A percentile compares a stretch with the other conserved stretches of the same genome.
Evolutionary conservation across 805 yeast genomes (phyloP).

Genomic region (Sugiyamaella qingdaonensis): DNA sequence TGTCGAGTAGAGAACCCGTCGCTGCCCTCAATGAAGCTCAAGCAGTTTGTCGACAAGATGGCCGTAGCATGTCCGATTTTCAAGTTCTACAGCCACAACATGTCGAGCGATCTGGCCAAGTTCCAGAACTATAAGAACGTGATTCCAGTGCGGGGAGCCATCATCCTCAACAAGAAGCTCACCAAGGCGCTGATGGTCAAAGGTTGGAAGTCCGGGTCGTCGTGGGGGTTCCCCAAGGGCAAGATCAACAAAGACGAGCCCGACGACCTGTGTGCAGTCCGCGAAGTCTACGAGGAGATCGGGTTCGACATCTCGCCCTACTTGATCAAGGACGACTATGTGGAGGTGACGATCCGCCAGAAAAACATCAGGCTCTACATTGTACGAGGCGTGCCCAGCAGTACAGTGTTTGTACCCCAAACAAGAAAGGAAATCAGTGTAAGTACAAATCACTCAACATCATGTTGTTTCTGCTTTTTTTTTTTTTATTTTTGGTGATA

Average conservation of each 20-base stretch:
- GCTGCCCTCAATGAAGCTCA: conserved; percentile 74
- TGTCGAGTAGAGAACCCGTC: conserved; percentile 65
- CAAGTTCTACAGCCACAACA: conserved; percentile 29
- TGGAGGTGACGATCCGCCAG: conserved; percentile 77
- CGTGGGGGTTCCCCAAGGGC: conserved; percentile 97
- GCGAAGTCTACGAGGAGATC: conserved; percentile 92
- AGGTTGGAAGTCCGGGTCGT: conserved; percentile 67
- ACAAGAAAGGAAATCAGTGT: conserved; percentile 81
- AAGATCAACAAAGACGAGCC: conserved; percentile 90
- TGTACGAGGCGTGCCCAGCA: conserved; percentile 73
- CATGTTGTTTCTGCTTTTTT: background rate
- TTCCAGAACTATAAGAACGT: conserved; percentile 82
- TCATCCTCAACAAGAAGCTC: conserved; percentile 67
- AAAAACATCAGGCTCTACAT: conserved; percentile 83
- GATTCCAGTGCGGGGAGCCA: conserved; percentile 96
- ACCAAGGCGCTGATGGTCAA: conserved; percentile 73
- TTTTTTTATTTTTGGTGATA: background rate
- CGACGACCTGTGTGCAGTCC: conserved; percentile 81
- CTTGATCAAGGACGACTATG: conserved; percentile 63
- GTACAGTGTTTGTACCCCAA: conserved; percentile 66
- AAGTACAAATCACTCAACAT: too few species aligned
- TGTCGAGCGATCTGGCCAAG: conserved; percentile 60
- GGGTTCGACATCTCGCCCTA: conserved; percentile 77
- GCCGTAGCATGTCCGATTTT: conserved; percentile 70
- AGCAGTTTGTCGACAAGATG: conserved; percentile 64